Evolutionary conservation across 1,284 basidiomycete genomes (phyloP).

Genomic region (Heterobasidion parviporum): DNA sequence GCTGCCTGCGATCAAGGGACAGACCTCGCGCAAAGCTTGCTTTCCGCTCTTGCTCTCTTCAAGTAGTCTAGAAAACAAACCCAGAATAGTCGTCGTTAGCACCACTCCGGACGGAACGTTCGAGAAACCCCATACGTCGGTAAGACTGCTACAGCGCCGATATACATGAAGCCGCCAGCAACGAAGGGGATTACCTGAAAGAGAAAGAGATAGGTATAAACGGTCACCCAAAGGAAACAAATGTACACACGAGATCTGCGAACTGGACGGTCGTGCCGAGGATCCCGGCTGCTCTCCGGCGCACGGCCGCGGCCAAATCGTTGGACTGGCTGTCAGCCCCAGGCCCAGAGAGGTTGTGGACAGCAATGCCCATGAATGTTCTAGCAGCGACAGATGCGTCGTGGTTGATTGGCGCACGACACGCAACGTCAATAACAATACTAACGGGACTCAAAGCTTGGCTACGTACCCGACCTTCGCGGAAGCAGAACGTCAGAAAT

Average conservation of each 20-base stretch:
- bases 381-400: conserved; percentile 28
- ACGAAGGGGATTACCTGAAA: conserved; percentile 81
- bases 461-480: conserved; percentile 44
- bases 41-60: conserved; percentile 79
- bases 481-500: background rate
- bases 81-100: no score
- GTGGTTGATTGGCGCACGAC: background rate
- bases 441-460: background rate
- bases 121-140: conserved; percentile 62
- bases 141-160: conserved; percentile 83
- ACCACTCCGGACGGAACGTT: background rate
- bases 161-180: conserved; percentile 89
- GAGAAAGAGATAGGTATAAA: background rate
- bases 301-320: conserved; percentile 56
- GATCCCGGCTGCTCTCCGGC: conserved; percentile 65
- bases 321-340: conserved; percentile 13
- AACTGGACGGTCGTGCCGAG: conserved; percentile 73
- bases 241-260: conserved; percentile 62
- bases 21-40: conserved; percentile 81
- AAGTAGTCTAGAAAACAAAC: conserved; percentile 47
- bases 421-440: background rate
- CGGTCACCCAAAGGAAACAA: background rate
- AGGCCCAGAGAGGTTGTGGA: conserved; percentile 60
- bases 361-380: conserved; percentile 85
- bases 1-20: conserved; percentile 9